Base-by-base conservation (phyloP, 2,329 filamentous ascomycete genomes). In the Aureobasidium musti region DNA sequence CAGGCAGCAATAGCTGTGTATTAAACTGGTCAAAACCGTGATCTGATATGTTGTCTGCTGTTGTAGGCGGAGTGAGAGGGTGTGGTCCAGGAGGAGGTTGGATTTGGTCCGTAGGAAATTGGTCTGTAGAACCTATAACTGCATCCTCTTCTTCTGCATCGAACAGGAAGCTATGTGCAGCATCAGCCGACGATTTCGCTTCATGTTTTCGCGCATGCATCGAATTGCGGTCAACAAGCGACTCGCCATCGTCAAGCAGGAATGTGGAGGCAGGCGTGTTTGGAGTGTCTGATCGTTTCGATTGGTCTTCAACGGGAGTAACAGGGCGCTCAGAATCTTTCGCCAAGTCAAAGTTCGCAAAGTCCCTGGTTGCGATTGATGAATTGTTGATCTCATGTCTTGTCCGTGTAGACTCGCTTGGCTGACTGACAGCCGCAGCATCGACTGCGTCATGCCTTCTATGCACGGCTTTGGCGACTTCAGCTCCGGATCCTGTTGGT, bases 241-340 rank as follows among this genome's bases (percentile, higher is more conserved):
- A 82, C 69, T 85, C 80, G 65, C 83, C 82, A 47, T 85, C 83
- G 66, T 83, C 79, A 5, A 84, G 77, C 4, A 84, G 73, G 71
- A 84, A 84, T 0, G 83, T 84, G n/a, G 71, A 75, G 23, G 59
- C 57, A 11, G 65, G 60, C 19, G 61, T 64, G 7, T 53, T 49
- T 13, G 47, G 61, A 17, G 37, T 33, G 28, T 45, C 21, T 19
- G 47, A 5, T 30, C 35, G 47, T 26, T 64, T n/a, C 4, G 26
- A 19, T 4, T 64, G 30, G 6, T 19, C 21, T 30, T 54, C 19
- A 3, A 49, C 13, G 10, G 61, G 61, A 23, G 61, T 64, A 1
- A 43, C 47, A 14, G 49, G 61, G 14, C 61, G 47, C 19, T 52
- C 33, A 3, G 10, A 4, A 4, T 21, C 23, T 13, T 13, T 17